Percentiles rank a stretch among this genome's conserved stretches.
phyloP scores from a whole-genome alignment of 306 rosid genomes.

The Mucuna pruriens region DNA sequence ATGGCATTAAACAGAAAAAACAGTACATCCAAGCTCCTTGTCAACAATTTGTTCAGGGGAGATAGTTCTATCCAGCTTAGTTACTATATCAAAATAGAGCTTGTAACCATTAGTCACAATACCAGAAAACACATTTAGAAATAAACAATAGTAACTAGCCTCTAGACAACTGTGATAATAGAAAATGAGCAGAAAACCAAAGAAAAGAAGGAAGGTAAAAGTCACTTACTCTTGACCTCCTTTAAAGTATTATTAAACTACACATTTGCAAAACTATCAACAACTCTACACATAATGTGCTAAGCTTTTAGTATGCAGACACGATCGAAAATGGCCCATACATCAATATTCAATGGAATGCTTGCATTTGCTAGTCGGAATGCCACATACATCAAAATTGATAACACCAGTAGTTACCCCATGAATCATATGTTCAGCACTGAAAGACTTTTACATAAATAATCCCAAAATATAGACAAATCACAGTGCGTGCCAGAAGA shows the following conservation, averaged over 20 bases:
- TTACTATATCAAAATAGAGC: conserved; percentile 19
- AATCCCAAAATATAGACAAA: conserved; percentile 12
- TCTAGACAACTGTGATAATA: conserved; percentile 4
- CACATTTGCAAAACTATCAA: background rate
- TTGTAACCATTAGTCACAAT: background rate
- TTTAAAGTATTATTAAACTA: background rate
- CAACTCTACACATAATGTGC: background rate
- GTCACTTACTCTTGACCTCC: background rate
- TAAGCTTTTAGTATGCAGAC: background rate
- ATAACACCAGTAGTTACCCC: background rate
- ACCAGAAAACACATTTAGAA: background rate
- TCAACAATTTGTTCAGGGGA: conserved; percentile 7
- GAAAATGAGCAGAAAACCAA: background rate
- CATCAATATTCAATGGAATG: background rate
- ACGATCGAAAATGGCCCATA: background rate
- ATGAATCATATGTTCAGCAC: background rate
- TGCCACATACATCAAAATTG: too few relatives aligned
- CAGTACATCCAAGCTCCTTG: conserved; percentile 20
- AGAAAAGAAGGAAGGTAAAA: background rate
- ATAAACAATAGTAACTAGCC: background rate
- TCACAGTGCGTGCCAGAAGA: background rate
- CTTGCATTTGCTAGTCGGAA: background rate
- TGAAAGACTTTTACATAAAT: background rate
- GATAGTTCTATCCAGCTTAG: conserved; percentile 5
- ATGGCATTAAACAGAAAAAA: conserved; percentile 22